phyloP scores from a whole-genome alignment of 306 rosid species.

The Cicer yamashitae region DNA sequence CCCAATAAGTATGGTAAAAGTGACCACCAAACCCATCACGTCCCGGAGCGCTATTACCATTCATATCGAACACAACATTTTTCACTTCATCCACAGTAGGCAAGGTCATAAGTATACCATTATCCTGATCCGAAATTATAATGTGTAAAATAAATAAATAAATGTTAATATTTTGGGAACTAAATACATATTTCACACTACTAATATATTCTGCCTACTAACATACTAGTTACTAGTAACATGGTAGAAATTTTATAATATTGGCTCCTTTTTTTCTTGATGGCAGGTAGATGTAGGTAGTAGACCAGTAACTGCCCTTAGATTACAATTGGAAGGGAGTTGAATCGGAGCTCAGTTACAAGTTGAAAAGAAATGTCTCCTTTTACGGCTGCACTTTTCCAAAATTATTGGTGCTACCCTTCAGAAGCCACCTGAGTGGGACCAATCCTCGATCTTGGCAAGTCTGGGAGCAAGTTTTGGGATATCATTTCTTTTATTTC shows the following conservation, averaged over 20 bases:
- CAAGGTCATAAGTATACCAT: too few species aligned
- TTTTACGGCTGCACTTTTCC: constrained; percentile 50
- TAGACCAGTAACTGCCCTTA: constrained; percentile 78
- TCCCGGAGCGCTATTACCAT: too few species aligned
- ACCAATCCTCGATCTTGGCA: constrained; percentile 19
- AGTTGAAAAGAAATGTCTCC: constrained; percentile 65
- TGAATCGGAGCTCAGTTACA: constrained; percentile 80
- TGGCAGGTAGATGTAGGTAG: constrained; percentile 85
- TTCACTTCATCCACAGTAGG: too few species aligned
- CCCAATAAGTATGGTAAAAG: too few species aligned
- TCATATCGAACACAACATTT: too few species aligned
- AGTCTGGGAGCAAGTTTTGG: constrained; percentile 1
- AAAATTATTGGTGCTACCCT: constrained; percentile 45
- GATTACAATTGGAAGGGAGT: constrained; percentile 83
- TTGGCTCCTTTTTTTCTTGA: constrained; percentile 29
- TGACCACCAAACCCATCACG: too few species aligned
- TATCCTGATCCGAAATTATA: too few species aligned
- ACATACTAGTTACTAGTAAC: neutral
- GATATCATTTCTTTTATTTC: constrained; percentile 36
- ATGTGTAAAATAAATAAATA: neutral
- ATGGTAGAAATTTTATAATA: neutral
- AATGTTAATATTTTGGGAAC: neutral
- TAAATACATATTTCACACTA: neutral
- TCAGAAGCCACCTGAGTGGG: constrained; percentile 49
- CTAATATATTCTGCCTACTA: constrained; percentile 1